Base-by-base conservation (phyloP, 2,329 filamentous ascomycete species). In the Diaporthe ampelina region DNA sequence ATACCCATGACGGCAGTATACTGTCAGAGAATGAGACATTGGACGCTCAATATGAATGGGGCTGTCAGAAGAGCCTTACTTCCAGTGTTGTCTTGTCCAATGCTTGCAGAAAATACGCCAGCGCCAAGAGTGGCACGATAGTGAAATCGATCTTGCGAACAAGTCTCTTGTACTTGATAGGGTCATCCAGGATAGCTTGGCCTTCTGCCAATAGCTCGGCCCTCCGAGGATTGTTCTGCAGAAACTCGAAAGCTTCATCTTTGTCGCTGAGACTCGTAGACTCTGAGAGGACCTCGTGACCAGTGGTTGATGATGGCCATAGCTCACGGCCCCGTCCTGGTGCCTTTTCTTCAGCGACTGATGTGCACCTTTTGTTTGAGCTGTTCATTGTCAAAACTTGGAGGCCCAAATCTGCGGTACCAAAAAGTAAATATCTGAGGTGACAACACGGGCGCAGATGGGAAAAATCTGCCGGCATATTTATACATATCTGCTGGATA, bases 1-100 rank as follows among this genome's bases (percentile, higher is more conserved):
- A 80, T 78, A 52, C 76, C 76, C 81, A 80, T 79, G 35, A 81
- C 77, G 13, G 79, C 78, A 1, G 79, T 73, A 32, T 80, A 81
- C 61, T 52, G 26, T 13, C 4, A 24, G 19, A 19, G 1, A 7
- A 40, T 65, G 5, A 65, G 43, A 15, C n/a, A 8, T 2, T 21
- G 10, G 21, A 10, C 2, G 4, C 21, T 26, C 7, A 3, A 52
- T 37, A 3, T 37, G 9, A 4, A 13, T 32, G 2, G 43, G 45
- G 15, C 4, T 29, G 8, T 26, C 7, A 6, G 17, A 1, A 52
- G 7, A 4, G 45, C 11, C 61, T 17, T 21, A 37, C 61, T 43
- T 67, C 61, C 7, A 67, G 61, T 19, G 45, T 52, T 26, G 45
- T 52, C 61, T 67, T 67, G 29, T 67, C 61, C 21, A 67, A 19